Base-by-base conservation (phyloP, 768 basidiomycete genomes). In the Tylopilus vinaceipallidus region DNA sequence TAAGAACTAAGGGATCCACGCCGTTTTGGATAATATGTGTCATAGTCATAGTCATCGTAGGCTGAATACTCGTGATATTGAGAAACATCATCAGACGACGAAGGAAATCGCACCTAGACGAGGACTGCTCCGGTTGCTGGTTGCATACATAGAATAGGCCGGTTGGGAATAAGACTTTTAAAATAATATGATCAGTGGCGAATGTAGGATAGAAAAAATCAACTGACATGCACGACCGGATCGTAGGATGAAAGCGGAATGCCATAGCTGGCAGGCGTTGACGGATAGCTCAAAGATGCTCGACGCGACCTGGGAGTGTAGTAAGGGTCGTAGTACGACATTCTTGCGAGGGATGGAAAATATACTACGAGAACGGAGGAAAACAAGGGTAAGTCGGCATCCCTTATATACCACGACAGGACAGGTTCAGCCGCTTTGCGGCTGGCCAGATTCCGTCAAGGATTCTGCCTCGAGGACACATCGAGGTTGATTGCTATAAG, bases 31-130 rank as follows among this genome's bases (percentile, higher is more conserved):
- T 83, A 83, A 63, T 84, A 83, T 2, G 73, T 60, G 24, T 66
- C 62, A 33, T 73, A 48, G 17, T 73, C 75, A 36, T 76, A 56
- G 54, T 83, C 80, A 49, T 85, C 84, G 62, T 82, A 84, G 19
- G 78, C 78, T 81, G 47, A 30, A 50, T 39, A 22, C 45, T 29
- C 2, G 43, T 20, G 36, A 20, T 26, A 19, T 53, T 35, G 42
- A 49, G 47, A 43, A n/a, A 45, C 22, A 39, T 16, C 20, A 34
- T 37, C 32, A 47, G 43, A 40, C 1, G 38, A 29, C 8, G 19
- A 4, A 14, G 39, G 43, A 56, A 30, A 19, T 50, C 71, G 55
- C 54, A 80, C 79, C 70, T 61, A 78, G 55, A 27, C 71, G 72
- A 54, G 71, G 73, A 38, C 62, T 73, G 74, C 50, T 76, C 63